These are phyloP conservation scores for Podospora pseudoanserina DNA, from an alignment of 495 filamentous ascomycete genomes.

Conservation along the genomic window DNA sequence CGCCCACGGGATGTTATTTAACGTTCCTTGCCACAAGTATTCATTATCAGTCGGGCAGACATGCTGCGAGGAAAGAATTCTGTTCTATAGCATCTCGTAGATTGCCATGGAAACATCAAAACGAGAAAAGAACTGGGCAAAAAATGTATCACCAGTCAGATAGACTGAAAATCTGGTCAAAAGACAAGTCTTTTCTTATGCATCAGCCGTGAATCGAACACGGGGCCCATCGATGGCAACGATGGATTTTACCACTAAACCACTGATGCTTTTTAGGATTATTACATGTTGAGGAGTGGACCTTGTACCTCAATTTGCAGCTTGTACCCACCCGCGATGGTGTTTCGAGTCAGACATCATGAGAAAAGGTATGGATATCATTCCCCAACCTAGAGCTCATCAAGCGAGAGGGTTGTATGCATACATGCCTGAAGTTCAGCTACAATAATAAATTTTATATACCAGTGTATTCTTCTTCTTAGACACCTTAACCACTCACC, in stretches of 20 bases:
- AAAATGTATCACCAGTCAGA: not conserved
- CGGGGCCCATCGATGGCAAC: constrained; percentile 53
- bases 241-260: constrained; percentile 54
- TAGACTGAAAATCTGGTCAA: not conserved
- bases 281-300: not conserved
- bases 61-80: no score
- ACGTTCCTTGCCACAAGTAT: no score
- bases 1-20: no score
- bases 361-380: not conserved
- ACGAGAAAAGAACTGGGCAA: not conserved
- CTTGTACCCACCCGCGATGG: no score
- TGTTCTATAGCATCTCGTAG: no score
- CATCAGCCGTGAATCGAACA: constrained; percentile 50
- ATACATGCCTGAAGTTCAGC: no score
- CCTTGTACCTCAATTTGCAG: not conserved
- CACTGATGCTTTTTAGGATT: constrained; percentile 30
- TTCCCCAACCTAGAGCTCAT: no score
- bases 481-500: no score
- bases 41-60: no score
- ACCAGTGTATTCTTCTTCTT: no score
- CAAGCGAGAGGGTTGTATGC: no score
- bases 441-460: no score
- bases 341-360: not conserved
- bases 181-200: constrained; percentile 18
- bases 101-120: not conserved